A percentile compares a stretch with the other conserved stretches of the same genome.
These are phyloP conservation scores for Coniochaeta hoffmannii DNA, from an alignment of 2,329 filamentous ascomycete species.

Conservation along the genomic window DNA sequence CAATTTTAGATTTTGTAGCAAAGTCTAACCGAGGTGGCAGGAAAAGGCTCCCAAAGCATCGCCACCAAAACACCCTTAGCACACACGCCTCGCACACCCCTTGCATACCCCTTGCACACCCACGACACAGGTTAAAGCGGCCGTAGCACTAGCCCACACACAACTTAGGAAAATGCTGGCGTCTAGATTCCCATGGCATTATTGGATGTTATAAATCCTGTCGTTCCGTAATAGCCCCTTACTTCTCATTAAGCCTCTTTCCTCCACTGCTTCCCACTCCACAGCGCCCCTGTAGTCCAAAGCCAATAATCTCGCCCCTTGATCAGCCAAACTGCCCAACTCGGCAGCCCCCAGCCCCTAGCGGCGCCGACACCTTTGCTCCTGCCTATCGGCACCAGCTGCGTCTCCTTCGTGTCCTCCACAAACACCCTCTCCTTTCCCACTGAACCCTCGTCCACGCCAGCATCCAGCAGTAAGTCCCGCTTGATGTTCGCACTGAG, in stretches of 20 bases:
- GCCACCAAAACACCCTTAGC: no score
- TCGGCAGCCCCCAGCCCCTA: conserved; percentile 34
- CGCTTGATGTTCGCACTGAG: conserved; percentile 39
- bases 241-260: conserved; percentile 29
- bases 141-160: no score
- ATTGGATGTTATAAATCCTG: no score
- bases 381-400: conserved; percentile 38
- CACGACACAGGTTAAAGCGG: no score
- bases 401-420: conserved; percentile 35
- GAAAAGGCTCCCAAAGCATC: no score
- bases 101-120: no score
- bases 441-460: conserved; percentile 9
- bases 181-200: no score
- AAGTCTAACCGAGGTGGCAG: no score
- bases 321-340: conserved; percentile 38
- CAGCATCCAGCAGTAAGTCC: conserved; percentile 33
- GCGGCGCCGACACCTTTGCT: conserved; percentile 35
- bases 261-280: conserved; percentile 43
- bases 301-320: conserved; percentile 46
- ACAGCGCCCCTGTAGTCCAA: conserved; percentile 37
- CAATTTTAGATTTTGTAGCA: no score
- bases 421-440: conserved; percentile 26
- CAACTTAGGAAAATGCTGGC: no score
- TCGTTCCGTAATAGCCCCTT: no score
- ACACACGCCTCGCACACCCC: no score